Evolutionary conservation across 2,329 filamentous ascomycete species (phyloP), one percentile per base, ranked within the genome.

Genomic region (Colletotrichum tanaceti): DNA sequence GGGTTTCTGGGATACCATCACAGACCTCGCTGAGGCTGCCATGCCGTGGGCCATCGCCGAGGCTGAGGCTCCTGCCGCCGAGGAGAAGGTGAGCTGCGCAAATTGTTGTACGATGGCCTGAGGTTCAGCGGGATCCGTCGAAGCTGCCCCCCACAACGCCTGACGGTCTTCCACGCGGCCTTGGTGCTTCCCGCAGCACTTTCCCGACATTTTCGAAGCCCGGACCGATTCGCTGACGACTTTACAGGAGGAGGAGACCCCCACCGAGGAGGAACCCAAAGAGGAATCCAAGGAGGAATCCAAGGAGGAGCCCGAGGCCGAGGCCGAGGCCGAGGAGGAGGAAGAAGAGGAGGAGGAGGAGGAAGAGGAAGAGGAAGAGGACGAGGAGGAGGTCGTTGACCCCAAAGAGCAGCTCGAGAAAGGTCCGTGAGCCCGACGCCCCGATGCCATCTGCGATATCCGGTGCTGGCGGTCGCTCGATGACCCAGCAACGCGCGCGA

Each of bases 391-490:
- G 84, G 84, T 88, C 71, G 90, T 91, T 74, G 95, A 98, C 80
- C 90, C 91, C 75, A 97, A 97, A 88, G 93, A 94, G 71, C 88
- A 89, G 81, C 83, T 98, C 71, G 92, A 97, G 83, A 93, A 97
- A 89, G 94, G 96, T 98, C 82, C 87, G 93, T 90, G 28, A 59
- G 68, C 61, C 41, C 46, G 39, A 39, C 10, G 13, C 16, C 20
- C 39, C 55, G 49, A 60, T 44, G 54, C 32, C 22, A 11, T 41
- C 49, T 20, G 55, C 47, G 35, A 60, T 60, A 43, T 28, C 16
- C 14, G 20, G 32, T 24, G 32, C 18, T 28, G 57, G 57, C 49
- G 24, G 22, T 35, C 16, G 39, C 22, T 41, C 62, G 61, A 68
- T 65, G 65, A 59, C 49, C 32, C 32, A 35, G 9, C 32, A 35